A percentile compares a stretch with the other conserved stretches of the same genome.
Evolutionary conservation across 1,284 basidiomycete species (phyloP).

Genomic region (Rhodotorula sp.): DNA sequence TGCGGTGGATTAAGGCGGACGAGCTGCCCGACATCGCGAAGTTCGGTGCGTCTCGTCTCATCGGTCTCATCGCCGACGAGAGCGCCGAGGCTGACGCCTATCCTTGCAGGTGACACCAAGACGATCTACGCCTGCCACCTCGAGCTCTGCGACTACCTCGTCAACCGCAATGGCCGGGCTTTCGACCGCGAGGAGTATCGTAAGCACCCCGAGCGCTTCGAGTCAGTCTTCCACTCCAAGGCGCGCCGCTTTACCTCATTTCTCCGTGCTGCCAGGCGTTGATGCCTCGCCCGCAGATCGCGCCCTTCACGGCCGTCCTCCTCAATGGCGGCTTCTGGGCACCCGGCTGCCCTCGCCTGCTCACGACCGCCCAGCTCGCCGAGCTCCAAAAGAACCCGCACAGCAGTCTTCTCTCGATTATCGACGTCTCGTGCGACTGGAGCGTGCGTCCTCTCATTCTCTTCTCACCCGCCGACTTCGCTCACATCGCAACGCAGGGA

Average conservation of each 20-base stretch:
- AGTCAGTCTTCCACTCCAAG: constrained; percentile 67
- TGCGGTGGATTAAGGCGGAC: constrained; percentile 61
- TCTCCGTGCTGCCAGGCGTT: background rate
- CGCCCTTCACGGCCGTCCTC: constrained; percentile 78
- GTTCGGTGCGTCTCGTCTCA: constrained; percentile 53
- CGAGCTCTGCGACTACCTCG: constrained; percentile 69
- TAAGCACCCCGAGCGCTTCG: constrained; percentile 64
- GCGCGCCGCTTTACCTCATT: constrained; percentile 52
- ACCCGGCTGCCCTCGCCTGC: constrained; percentile 70
- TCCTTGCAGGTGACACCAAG: constrained; percentile 56
- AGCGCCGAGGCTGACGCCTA: background rate
- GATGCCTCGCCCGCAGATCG: constrained; percentile 58
- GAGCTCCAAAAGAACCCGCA: constrained; percentile 53
- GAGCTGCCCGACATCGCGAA: constrained; percentile 62
- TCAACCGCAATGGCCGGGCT: constrained; percentile 58
- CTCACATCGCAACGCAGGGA: constrained; percentile 57
- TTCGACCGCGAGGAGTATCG: constrained; percentile 75
- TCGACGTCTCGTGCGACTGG: constrained; percentile 84
- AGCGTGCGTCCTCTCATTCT: constrained; percentile 55
- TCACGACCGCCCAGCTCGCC: constrained; percentile 67
- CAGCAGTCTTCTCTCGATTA: constrained; percentile 67
- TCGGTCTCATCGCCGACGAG: no score
- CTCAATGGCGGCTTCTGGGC: constrained; percentile 85
- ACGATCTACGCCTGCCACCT: constrained; percentile 78
- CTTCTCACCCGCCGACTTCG: background rate